Conservation (phyloP, 306 rosid species). For the Quercus agrifolia region DNA sequence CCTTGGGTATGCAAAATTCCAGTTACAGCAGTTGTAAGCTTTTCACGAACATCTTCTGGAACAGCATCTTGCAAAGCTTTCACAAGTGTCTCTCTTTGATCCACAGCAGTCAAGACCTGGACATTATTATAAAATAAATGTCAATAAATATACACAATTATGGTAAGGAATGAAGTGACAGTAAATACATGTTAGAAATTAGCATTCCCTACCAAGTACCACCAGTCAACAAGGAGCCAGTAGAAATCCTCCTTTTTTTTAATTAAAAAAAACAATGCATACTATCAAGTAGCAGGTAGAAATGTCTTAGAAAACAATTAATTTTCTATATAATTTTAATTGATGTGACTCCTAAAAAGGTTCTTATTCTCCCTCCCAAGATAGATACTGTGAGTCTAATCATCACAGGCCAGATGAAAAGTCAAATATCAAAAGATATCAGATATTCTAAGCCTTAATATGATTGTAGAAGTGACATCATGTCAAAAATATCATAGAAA, state of each 20-base stretch:
- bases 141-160: constrained; percentile 16
- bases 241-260: neutral
- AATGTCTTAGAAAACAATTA: neutral
- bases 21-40: constrained; percentile 62
- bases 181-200: neutral
- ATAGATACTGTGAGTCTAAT: neutral
- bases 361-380: neutral
- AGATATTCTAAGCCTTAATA: constrained; percentile 1
- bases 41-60: constrained; percentile 92
- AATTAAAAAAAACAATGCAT: too few relatives aligned
- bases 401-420: neutral
- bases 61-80: constrained; percentile 86
- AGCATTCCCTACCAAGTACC: neutral
- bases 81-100: constrained; percentile 75
- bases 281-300: neutral
- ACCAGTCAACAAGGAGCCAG: neutral
- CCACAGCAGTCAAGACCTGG: constrained; percentile 82
- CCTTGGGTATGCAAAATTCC: constrained; percentile 63
- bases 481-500: neutral
- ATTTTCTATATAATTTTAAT: too few relatives aligned
- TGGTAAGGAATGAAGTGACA: neutral
- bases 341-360: neutral
- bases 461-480: constrained; percentile 14
- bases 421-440: neutral
- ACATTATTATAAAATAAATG: constrained; percentile 8